These are phyloP conservation scores for Penicillium canescens DNA, from an alignment of 495 filamentous ascomycete genomes.

Conservation along the genomic window DNA sequence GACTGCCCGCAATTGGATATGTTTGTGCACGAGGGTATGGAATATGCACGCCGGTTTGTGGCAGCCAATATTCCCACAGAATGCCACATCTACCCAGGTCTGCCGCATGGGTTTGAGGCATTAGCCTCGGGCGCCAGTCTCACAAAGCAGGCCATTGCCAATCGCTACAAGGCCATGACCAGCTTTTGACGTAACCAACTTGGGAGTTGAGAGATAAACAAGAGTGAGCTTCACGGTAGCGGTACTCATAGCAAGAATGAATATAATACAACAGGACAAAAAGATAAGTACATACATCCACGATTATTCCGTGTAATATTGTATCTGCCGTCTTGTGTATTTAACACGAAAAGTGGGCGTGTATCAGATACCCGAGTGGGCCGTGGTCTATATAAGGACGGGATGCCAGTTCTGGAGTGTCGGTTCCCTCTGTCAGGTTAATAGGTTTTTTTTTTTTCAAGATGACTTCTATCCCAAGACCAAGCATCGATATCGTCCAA, in stretches of 20 bases:
- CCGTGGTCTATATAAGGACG: neutral
- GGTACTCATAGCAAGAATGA: no score
- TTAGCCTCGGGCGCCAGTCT: slow-evolving; percentile 8
- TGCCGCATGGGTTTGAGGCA: slow-evolving; percentile 30
- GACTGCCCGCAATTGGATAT: slow-evolving; percentile 28
- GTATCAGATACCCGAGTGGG: no score
- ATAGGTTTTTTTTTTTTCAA: neutral
- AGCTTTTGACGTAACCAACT: slow-evolving; percentile 4
- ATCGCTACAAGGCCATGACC: slow-evolving; percentile 12
- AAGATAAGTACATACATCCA: no score
- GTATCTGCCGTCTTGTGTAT: no score
- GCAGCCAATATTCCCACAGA: slow-evolving; percentile 22
- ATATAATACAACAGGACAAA: no score
- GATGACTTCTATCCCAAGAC: slow-evolving; percentile 18
- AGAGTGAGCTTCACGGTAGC: no score
- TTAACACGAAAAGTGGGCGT: no score
- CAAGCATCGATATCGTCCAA: slow-evolving; percentile 3
- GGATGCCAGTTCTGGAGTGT: neutral
- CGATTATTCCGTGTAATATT: no score
- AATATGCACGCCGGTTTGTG: slow-evolving; percentile 23
- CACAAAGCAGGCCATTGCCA: slow-evolving; percentile 3
- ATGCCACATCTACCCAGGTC: slow-evolving; percentile 30
- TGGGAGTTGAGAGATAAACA: no score
- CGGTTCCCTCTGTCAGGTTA: neutral
- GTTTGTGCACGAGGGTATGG: slow-evolving; percentile 23